Percentiles rank a stretch among this genome's conserved stretches.
These are phyloP conservation scores for Alternaria gaisen DNA, from an alignment of 2,329 filamentous ascomycete species.

Conservation along the genomic window DNA sequence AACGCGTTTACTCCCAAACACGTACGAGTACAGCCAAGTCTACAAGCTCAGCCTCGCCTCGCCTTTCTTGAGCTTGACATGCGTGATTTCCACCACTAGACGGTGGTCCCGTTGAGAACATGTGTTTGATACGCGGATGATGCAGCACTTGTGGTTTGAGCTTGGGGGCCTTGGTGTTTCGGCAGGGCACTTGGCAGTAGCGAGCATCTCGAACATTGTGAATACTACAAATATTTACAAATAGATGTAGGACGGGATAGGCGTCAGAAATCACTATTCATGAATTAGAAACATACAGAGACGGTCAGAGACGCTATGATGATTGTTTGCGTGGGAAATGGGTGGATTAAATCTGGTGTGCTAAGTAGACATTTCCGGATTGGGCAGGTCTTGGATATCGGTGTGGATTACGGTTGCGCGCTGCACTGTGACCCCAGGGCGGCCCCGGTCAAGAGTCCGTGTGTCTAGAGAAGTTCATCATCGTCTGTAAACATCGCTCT, in stretches of 20 bases:
- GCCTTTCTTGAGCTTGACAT: slow-evolving; percentile 28
- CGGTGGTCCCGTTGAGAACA: neutral
- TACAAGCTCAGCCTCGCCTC: slow-evolving; percentile 24
- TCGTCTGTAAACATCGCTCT: neutral
- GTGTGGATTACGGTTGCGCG: neutral
- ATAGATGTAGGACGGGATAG: neutral
- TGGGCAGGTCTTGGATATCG: neutral
- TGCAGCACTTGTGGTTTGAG: slow-evolving; percentile 41
- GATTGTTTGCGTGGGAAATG: neutral
- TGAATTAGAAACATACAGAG: neutral
- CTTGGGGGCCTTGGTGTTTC: slow-evolving; percentile 34
- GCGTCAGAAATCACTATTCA: no score
- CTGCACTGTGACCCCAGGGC: neutral
- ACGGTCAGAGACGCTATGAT: neutral
- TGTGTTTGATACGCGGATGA: slow-evolving; percentile 37
- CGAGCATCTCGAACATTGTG: neutral
- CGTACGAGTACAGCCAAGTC: slow-evolving; percentile 31
- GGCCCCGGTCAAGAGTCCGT: neutral
- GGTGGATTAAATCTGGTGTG: neutral
- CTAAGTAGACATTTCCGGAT: neutral
- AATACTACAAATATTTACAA: neutral
- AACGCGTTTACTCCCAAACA: slow-evolving; percentile 5
- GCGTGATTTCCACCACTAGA: slow-evolving; percentile 1
- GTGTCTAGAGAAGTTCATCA: neutral
- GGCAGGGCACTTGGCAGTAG: slow-evolving; percentile 29